Evolutionary conservation across 202 grass and related monocot species (phyloP), one percentile per base, ranked within the genome.

Genomic region (Miscanthus sacchariflorus): DNA sequence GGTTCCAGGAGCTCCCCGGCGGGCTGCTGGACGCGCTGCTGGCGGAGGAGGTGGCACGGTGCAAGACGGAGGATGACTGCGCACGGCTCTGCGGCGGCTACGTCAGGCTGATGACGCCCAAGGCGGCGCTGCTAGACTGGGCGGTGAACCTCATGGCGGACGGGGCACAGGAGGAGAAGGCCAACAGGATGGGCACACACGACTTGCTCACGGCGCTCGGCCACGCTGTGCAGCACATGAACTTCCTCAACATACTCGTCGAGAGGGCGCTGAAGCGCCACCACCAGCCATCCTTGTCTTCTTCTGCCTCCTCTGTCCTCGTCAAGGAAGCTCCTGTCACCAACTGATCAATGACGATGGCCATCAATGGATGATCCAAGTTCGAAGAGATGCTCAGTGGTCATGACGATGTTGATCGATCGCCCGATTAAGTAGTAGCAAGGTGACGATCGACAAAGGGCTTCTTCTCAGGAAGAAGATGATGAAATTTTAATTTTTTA

Each of bases 201-300:
- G 95, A 98, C 85, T 91, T 90, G 9, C 72, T 98, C 45, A 98
- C 93, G 0, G 95, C 95, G 35, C 82, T 98, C 90, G 94, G 87
- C 76, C 74, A 95, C 89, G 90, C 96, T 0, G 96, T 98, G 45
- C 90, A 94, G 17, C 79, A 94, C 28, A 98, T 98, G 95, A 98
- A 98, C 88, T 87, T 98, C 27, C 91, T 98, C 36, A 94, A 92
- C 87, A 92, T 88, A 87, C 87, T 95, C 81, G 94, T 98, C 56
- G 76, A 91, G 81, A 86, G 87, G 46, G 78, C 79, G 19, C 87
- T 95, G 49, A 90, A 92, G 66, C 71, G 80, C 24, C 21, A 83
- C 24, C 21, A 24, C 2, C 6, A 13, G 12, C 3, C 45, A 12
- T 14, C 44, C 44, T 45, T 10, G 12, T 13, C 4, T 4, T 15